Evolutionary conservation across 345 rosid genomes (phyloP).

Genomic region (Angophora floribunda): DNA sequence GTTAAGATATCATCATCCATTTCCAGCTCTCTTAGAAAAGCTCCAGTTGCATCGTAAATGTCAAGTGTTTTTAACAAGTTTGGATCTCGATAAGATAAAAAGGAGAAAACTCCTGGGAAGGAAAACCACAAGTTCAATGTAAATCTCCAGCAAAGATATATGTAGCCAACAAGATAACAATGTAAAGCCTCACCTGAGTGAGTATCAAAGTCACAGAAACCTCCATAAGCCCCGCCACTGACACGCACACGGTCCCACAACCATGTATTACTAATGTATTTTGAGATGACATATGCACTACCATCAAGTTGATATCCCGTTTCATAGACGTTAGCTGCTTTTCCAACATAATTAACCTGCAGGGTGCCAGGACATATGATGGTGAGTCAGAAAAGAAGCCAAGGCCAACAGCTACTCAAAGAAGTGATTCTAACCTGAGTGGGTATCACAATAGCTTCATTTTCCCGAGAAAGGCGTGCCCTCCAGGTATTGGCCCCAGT

Average conservation of each 20-base stretch:
- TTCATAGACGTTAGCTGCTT: slow-evolving; percentile 75
- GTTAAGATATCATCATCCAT: slow-evolving; percentile 79
- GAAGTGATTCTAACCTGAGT: slow-evolving; percentile 50
- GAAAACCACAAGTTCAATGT: background rate
- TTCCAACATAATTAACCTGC: slow-evolving; percentile 97
- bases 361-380: background rate
- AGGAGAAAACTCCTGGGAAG: slow-evolving; percentile 65
- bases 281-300: slow-evolving; percentile 90
- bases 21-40: slow-evolving; percentile 71
- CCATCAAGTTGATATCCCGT: slow-evolving; percentile 78
- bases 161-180: background rate
- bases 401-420: background rate
- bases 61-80: slow-evolving; percentile 88
- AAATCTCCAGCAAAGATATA: background rate
- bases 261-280: slow-evolving; percentile 84
- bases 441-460: slow-evolving; percentile 92
- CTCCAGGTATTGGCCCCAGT: slow-evolving; percentile 41
- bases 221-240: slow-evolving; percentile 98
- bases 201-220: slow-evolving; percentile 88
- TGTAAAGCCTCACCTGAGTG: slow-evolving; percentile 56
- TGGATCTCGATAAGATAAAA: slow-evolving; percentile 88
- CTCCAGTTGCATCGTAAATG: slow-evolving; percentile 75
- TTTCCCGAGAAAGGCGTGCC: slow-evolving; percentile 45
- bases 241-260: slow-evolving; percentile 98
- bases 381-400: background rate